A percentile compares a stretch with the other conserved stretches of the same genome.
Conservation (phyloP, 257 asterid species). For the Fraxinus americana region DNA sequence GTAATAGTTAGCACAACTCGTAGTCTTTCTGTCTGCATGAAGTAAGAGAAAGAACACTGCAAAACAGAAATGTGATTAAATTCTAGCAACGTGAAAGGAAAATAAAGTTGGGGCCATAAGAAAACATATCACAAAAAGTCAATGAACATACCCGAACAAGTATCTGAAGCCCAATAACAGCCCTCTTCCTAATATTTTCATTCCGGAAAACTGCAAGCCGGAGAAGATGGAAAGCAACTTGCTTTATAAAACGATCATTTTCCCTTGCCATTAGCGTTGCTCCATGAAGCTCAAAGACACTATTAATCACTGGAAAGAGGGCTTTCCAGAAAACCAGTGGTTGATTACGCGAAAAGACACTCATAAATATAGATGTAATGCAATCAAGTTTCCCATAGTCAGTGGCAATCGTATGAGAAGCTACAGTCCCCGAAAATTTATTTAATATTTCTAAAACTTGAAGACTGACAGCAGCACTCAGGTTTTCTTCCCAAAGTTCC, state of each 20-base stretch:
- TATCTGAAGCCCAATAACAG: constrained; percentile 93
- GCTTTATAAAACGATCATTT: constrained; percentile 94
- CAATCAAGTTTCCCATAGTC: constrained; percentile 99
- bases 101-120: constrained; percentile 3
- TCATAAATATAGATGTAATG: constrained; percentile 83
- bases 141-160: constrained; percentile 76
- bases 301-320: constrained; percentile 84
- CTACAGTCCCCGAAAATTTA: constrained; percentile 81
- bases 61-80: constrained; percentile 25
- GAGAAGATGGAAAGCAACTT: constrained; percentile 93
- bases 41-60: constrained; percentile 90
- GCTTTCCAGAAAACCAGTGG: constrained; percentile 90
- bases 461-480: constrained; percentile 93
- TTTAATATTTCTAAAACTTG: constrained; percentile 86
- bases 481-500: constrained; percentile 99
- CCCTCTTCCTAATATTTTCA: constrained; percentile 80
- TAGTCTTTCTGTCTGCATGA: constrained; percentile 78
- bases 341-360: constrained; percentile 82
- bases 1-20: constrained; percentile 95
- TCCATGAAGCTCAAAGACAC: constrained; percentile 86
- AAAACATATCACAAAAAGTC: constrained; percentile 15
- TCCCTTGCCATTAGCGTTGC: constrained; percentile 98
- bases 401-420: constrained; percentile 81
- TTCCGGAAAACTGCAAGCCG: constrained; percentile 95
- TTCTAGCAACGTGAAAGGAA: constrained; percentile 27